These are phyloP conservation scores for Aegilops umbellulata DNA, from an alignment of 176 grass and related monocot genomes.

Conservation along the genomic window DNA sequence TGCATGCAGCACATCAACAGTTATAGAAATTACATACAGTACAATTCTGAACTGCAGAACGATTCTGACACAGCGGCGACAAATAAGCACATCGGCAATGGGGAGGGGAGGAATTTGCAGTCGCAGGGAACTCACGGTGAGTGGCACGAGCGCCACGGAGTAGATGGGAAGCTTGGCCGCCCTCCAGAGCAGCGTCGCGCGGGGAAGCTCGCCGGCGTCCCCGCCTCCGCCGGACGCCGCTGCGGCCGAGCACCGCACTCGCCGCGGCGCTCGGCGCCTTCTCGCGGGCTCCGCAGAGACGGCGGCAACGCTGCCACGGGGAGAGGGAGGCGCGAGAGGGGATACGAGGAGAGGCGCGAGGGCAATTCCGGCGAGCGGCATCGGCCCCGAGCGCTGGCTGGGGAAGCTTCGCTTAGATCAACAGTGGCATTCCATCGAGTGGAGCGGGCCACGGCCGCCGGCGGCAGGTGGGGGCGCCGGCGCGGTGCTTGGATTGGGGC, in stretches of 20 bases:
- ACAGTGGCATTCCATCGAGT: constrained; percentile 14
- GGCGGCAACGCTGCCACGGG: not conserved
- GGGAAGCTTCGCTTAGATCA: not conserved
- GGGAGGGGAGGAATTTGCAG: not conserved
- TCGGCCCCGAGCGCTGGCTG: not conserved
- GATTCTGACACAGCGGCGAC: too few relatives aligned
- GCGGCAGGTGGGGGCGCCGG: not conserved
- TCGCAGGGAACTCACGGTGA: constrained; percentile 43
- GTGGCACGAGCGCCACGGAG: constrained; percentile 73
- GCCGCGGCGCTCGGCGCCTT: not conserved
- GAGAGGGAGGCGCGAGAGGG: not conserved
- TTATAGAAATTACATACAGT: too few relatives aligned
- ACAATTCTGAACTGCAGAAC: not conserved
- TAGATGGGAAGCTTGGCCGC: constrained; percentile 88
- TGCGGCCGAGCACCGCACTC: constrained; percentile 12
- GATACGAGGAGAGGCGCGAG: constrained; percentile 40
- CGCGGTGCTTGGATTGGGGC: not conserved
- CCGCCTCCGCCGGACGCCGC: constrained; percentile 1
- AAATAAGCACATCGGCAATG: too few relatives aligned
- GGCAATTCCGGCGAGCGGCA: constrained; percentile 49
- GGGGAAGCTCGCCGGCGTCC: constrained; percentile 41
- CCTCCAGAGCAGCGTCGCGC: constrained; percentile 70
- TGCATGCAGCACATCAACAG: not conserved
- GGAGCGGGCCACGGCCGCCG: not conserved
- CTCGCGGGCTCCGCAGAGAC: not conserved